These are phyloP conservation scores for Apiotrichum siamense DNA, from an alignment of 1,284 basidiomycete species.

Conservation along the genomic window DNA sequence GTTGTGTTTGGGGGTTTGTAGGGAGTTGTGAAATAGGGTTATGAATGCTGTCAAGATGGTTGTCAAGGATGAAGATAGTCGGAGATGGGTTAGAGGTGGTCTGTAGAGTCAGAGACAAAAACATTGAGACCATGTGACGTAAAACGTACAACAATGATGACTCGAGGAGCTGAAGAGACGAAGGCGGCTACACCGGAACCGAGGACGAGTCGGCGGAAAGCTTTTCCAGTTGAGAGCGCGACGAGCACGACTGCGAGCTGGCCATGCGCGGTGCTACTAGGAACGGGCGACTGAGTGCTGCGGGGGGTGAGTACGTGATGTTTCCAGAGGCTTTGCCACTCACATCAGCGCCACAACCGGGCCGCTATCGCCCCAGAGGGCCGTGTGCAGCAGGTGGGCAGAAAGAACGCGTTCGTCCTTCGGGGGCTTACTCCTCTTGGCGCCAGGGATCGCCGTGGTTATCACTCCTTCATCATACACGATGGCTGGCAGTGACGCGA, in stretches of 20 bases:
- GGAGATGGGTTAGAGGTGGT: slow-evolving; percentile 27
- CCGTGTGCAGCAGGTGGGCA: slow-evolving; percentile 9
- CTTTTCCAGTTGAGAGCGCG: slow-evolving; percentile 22
- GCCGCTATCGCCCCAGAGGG: slow-evolving; percentile 9
- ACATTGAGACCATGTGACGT: background rate
- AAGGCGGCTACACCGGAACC: slow-evolving; percentile 22
- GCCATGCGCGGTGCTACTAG: slow-evolving; percentile 1
- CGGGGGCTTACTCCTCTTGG: background rate
- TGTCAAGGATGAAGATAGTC: slow-evolving; percentile 25
- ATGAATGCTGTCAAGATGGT: slow-evolving; percentile 13
- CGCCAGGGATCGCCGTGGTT: background rate
- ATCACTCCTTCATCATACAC: slow-evolving; percentile 16
- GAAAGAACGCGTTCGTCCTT: slow-evolving; percentile 8
- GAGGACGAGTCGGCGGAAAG: slow-evolving; percentile 26
- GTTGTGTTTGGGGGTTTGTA: slow-evolving; percentile 10
- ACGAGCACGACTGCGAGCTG: slow-evolving; percentile 25
- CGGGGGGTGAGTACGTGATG: background rate
- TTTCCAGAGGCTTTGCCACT: background rate
- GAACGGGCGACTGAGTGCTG: background rate
- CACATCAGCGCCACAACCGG: slow-evolving; percentile 23
- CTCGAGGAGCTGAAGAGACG: slow-evolving; percentile 16
- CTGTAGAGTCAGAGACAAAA: slow-evolving; percentile 11
- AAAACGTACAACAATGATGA: slow-evolving; percentile 32
- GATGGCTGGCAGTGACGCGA: slow-evolving; percentile 26
- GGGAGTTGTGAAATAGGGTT: slow-evolving; percentile 17